phyloP scores from a whole-genome alignment of 208 protist species.

The Porcisia deanei region DNA sequence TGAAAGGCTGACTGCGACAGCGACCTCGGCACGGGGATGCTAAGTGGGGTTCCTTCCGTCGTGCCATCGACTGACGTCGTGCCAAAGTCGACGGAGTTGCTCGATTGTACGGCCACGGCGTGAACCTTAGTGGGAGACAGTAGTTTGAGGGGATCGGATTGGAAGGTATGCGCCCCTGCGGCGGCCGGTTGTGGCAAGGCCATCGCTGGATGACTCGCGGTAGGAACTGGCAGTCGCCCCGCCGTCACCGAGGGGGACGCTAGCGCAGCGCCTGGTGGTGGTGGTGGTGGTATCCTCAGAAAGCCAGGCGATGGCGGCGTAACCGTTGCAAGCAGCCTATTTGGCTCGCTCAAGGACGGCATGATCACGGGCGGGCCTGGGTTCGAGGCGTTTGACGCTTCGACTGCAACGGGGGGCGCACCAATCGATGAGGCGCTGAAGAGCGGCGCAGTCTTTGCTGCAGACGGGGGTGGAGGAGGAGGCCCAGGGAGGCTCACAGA shows the following conservation, averaged over 20 bases:
- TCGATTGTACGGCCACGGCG: constrained; percentile 11
- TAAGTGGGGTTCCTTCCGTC: constrained; percentile 33
- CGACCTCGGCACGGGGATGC: constrained; percentile 42
- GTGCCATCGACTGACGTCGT: not conserved
- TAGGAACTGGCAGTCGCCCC: not conserved
- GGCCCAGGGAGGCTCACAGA: not conserved
- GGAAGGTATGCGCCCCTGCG: not conserved
- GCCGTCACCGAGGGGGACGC: not conserved
- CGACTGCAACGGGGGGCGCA: not conserved
- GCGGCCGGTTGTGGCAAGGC: not conserved
- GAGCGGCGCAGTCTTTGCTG: not conserved
- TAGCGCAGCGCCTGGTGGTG: not conserved
- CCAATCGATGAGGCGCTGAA: not conserved
- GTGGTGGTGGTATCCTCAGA: not conserved
- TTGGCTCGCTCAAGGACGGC: not conserved
- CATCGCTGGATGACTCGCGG: no score
- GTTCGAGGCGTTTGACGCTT: not conserved
- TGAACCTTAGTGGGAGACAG: not conserved
- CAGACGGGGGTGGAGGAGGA: not conserved
- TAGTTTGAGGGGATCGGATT: no score
- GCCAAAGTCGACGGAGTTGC: constrained; percentile 18
- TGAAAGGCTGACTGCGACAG: constrained; percentile 18
- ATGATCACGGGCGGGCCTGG: not conserved
- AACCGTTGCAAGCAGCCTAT: not conserved
- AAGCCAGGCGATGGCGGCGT: not conserved